A percentile compares a stretch with the other conserved stretches of the same genome.
Conservation (phyloP, 225 moss, liverwort and hornwort genomes). For the Marchantia paleacea region DNA sequence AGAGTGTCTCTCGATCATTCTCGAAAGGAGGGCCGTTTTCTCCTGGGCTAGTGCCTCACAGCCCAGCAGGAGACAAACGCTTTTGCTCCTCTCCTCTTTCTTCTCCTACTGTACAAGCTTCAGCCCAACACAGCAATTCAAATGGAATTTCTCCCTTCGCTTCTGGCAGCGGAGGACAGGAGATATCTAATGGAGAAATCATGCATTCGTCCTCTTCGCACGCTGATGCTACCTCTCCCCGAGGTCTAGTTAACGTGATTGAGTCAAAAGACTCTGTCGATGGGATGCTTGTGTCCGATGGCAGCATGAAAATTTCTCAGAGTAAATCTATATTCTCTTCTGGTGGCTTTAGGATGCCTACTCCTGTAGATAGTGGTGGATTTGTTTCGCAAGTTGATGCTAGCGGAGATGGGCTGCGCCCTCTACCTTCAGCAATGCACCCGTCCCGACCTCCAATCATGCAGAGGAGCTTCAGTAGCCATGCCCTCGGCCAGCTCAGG, state of each 20-base stretch:
- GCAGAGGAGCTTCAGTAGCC: slow-evolving; percentile 54
- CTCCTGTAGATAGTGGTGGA: slow-evolving; percentile 37
- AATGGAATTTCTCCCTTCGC: slow-evolving; percentile 24
- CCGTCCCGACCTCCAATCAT: slow-evolving; percentile 42
- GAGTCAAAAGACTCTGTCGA: slow-evolving; percentile 43
- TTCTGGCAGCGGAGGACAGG: slow-evolving; percentile 14
- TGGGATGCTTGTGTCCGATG: slow-evolving; percentile 30
- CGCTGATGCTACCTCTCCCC: slow-evolving; percentile 37
- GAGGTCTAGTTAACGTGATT: slow-evolving; percentile 25
- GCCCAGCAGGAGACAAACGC: slow-evolving; percentile 31
- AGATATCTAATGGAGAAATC: slow-evolving; percentile 23
- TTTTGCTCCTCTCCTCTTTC: slow-evolving; percentile 44
- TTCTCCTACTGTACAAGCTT: slow-evolving; percentile 36
- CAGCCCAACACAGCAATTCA: slow-evolving; percentile 11
- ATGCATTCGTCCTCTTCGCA: slow-evolving; percentile 38
- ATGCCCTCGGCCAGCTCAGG: slow-evolving; percentile 49
- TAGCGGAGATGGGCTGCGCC: slow-evolving; percentile 40
- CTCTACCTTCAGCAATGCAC: slow-evolving; percentile 32
- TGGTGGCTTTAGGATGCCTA: slow-evolving; percentile 38
- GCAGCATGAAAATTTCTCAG: slow-evolving; percentile 36
- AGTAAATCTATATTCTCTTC: slow-evolving; percentile 44
- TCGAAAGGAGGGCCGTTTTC: slow-evolving; percentile 25
- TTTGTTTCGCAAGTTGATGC: slow-evolving; percentile 37
- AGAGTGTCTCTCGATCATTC: slow-evolving; percentile 22
- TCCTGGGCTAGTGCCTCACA: slow-evolving; percentile 13